A percentile compares a stretch with the other conserved stretches of the same genome.
Evolutionary conservation across 1,139 yeast species (phyloP).

Genomic region (Meyerozyma athensensis): DNA sequence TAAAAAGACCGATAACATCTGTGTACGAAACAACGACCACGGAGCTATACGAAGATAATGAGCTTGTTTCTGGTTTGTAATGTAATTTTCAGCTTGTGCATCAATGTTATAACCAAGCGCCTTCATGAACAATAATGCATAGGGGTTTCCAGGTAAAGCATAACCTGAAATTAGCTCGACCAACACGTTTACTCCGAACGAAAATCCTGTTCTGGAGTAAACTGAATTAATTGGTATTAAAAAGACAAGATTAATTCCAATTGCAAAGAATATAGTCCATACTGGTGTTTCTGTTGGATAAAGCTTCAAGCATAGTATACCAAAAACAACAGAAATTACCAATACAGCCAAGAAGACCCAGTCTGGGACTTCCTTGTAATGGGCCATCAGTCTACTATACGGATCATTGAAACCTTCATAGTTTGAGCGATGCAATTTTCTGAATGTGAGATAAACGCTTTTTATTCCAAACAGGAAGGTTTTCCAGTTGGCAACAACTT

Average conservation of each 20-base stretch:
- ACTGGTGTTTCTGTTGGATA: conserved; percentile 50
- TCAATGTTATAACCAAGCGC: conserved; percentile 57
- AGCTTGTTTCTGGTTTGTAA: conserved; percentile 53
- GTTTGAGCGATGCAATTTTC: conserved; percentile 10
- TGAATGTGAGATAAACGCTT: conserved; percentile 5
- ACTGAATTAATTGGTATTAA: conserved; percentile 48
- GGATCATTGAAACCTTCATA: conserved; percentile 18
- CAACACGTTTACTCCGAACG: conserved; percentile 52
- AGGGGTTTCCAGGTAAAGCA: conserved; percentile 59
- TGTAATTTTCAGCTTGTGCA: conserved; percentile 57
- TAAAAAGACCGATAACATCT: conserved; percentile 41
- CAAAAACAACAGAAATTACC: conserved; percentile 12
- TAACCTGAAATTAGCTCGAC: conserved; percentile 61
- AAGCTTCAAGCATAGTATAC: conserved; percentile 40
- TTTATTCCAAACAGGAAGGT: conserved; percentile 10
- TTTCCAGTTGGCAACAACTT: conserved; percentile 13
- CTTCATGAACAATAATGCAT: conserved; percentile 55
- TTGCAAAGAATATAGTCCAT: conserved; percentile 55
- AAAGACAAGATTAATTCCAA: conserved; percentile 51
- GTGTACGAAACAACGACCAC: conserved; percentile 55
- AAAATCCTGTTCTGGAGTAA: conserved; percentile 49
- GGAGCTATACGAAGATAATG: conserved; percentile 62
- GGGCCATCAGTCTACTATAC: conserved; percentile 12
- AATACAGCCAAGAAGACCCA: conserved; percentile 13
- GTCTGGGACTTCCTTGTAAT: conserved; percentile 17